Evolutionary conservation across 2,329 filamentous ascomycete species (phyloP), one percentile per base, ranked within the genome.

Genomic region (Botryotinia narcissicola): DNA sequence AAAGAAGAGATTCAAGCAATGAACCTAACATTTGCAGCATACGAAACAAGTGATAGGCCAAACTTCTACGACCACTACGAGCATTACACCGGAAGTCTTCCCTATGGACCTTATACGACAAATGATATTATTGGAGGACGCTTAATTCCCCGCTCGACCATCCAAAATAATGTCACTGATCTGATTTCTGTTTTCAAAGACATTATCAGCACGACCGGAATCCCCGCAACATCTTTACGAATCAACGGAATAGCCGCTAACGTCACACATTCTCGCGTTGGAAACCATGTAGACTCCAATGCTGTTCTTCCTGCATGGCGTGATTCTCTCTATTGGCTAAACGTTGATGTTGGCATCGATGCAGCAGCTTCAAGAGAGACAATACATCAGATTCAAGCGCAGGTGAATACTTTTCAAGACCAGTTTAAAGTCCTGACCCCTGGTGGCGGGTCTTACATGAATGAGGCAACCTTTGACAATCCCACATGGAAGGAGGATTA

Each of bases 11-110:
- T 61, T 12, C 35, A 42, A 29, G 35, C 35, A 0, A 18, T 62
- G 37, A 62, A 62, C 14, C 29, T 62, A 62, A 62, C 60, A 40
- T 62, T 42, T 42, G 60, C 60, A n/a, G 37, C 60, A 42, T 62
- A 62, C 7, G 35, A 62, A 62, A 62, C 60, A 40, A 62, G 60
- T 9, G 60, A 62, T 20, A 18, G 35, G 37, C 25, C 60, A n/a
- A 62, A 9, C 14, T 62, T 62, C 25, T 62, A 62, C 35, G 60
- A 62, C 22, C 60, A 62, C 37, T 62, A 62, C 35, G 60, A 16
- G 60, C 20, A 62, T 16, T 62, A 62, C 35, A 62, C 60, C 1
- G 60, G 37, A 42, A 42, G 37, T n/a, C 60, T 40, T 1, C 60
- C 60, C 3, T 62, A 62, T 62, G 37, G 60, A 42, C 10, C 60